Evolutionary conservation across 345 rosid species (phyloP).

Genomic region (Chamaenerion angustifolium): DNA sequence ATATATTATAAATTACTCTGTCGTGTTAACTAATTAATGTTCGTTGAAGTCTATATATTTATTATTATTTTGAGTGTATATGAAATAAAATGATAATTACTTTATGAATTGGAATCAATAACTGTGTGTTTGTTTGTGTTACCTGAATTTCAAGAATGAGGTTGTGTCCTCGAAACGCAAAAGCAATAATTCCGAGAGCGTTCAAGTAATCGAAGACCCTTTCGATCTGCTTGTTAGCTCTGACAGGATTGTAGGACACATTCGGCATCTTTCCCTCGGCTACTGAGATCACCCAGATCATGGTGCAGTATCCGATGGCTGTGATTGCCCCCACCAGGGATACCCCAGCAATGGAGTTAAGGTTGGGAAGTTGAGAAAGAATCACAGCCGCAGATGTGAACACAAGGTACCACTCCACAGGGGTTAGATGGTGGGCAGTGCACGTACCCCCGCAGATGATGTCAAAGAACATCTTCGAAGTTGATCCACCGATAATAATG

Average conservation of each 20-base stretch:
- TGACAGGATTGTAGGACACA: slow-evolving; percentile 11
- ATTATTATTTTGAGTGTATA: no score
- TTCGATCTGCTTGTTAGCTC: slow-evolving; percentile 3
- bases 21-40: no score
- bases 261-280: slow-evolving; percentile 10
- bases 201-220: slow-evolving; percentile 12
- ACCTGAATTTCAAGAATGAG: slow-evolving; percentile 60
- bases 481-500: slow-evolving; percentile 28
- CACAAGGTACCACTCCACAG: slow-evolving; percentile 26
- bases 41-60: no score
- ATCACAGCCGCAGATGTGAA: slow-evolving; percentile 29
- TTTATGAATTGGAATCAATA: no score
- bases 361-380: slow-evolving; percentile 31
- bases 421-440: slow-evolving; percentile 13
- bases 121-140: no score
- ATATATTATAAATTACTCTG: no score
- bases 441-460: slow-evolving; percentile 6
- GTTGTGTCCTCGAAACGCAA: slow-evolving; percentile 46
- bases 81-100: no score
- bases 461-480: slow-evolving; percentile 18
- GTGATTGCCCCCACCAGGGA: slow-evolving; percentile 29
- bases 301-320: slow-evolving; percentile 18
- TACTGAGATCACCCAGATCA: slow-evolving; percentile 26
- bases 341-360: slow-evolving; percentile 26
- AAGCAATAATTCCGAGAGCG: slow-evolving; percentile 32